These are phyloP conservation scores for Ogataea henricii DNA, from an alignment of 805 yeast genomes.

Conservation along the genomic window DNA sequence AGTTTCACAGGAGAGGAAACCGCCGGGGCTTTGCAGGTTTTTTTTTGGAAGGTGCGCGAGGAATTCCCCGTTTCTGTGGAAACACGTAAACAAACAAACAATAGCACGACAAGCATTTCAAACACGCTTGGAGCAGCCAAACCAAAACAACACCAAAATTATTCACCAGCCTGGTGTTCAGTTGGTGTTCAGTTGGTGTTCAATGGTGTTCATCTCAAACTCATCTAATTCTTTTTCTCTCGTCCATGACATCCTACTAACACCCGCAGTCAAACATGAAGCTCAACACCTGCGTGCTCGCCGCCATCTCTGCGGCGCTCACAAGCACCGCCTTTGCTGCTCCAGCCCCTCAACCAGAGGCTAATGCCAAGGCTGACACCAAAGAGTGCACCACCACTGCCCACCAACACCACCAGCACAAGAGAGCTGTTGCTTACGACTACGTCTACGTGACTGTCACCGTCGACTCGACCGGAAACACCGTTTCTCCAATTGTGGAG, in stretches of 20 bases:
- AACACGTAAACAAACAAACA: conserved; percentile 11
- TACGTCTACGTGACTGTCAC: conserved; percentile 54
- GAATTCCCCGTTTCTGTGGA: not conserved
- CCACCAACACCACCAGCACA: conserved; percentile 65
- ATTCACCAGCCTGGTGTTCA: not conserved
- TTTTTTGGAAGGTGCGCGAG: not conserved
- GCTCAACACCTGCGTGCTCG: conserved; percentile 25
- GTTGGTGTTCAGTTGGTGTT: not conserved
- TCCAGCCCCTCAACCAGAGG: conserved; percentile 36
- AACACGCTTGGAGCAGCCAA: conserved; percentile 5
- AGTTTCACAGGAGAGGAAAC: not conserved
- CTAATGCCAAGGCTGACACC: conserved; percentile 41
- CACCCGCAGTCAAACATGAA: conserved; percentile 22
- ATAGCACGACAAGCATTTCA: conserved; percentile 4
- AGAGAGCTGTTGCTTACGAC: conserved; percentile 54
- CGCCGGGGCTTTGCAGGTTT: not conserved
- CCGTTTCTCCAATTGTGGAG: conserved; percentile 40
- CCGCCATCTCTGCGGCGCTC: conserved; percentile 30
- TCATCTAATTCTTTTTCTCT: not conserved
- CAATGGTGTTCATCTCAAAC: not conserved
- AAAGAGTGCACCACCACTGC: conserved; percentile 44
- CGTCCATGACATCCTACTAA: not conserved
- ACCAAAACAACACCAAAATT: not conserved
- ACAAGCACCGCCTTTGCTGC: conserved; percentile 31
- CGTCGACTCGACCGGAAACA: conserved; percentile 50